A percentile compares a stretch with the other conserved stretches of the same genome.
Evolutionary conservation across 306 rosid genomes (phyloP).

Genomic region (Adenanthera pavonina): DNA sequence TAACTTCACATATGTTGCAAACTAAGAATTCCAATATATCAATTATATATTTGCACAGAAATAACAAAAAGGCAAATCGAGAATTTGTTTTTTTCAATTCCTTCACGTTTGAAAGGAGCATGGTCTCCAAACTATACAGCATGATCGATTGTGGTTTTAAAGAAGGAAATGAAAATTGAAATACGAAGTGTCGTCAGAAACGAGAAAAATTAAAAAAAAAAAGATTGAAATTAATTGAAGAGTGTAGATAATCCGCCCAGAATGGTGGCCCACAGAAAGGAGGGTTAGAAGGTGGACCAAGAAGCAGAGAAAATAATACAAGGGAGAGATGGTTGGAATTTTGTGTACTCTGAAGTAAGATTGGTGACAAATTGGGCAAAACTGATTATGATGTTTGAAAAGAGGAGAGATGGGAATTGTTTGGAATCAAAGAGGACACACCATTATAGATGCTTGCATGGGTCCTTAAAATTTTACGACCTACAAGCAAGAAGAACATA

Average conservation of each 20-base stretch:
- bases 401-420: slow-evolving; percentile 9
- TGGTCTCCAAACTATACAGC: too few species aligned
- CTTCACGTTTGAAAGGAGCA: too few species aligned
- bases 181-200: background rate
- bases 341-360: slow-evolving; percentile 39
- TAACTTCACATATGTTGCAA: background rate
- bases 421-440: slow-evolving; percentile 26
- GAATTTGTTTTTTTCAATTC: too few species aligned
- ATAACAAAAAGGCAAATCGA: too few species aligned
- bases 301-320: slow-evolving; percentile 12
- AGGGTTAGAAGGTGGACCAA: slow-evolving; percentile 22
- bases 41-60: too few species aligned
- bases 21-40: background rate
- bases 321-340: slow-evolving; percentile 16
- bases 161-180: background rate
- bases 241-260: slow-evolving; percentile 9
- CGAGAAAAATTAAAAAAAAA: background rate
- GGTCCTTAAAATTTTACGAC: slow-evolving; percentile 5
- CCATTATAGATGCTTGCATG: slow-evolving; percentile 8
- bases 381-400: slow-evolving; percentile 26
- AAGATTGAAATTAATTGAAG: background rate
- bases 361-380: slow-evolving; percentile 36
- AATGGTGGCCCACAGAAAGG: slow-evolving; percentile 20
- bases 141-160: too few species aligned
- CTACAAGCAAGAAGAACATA: background rate